A percentile compares a stretch with the other conserved stretches of the same genome.
Conservation (phyloP, 139 green algal genomes). For the Micractinium conductrix region DNA sequence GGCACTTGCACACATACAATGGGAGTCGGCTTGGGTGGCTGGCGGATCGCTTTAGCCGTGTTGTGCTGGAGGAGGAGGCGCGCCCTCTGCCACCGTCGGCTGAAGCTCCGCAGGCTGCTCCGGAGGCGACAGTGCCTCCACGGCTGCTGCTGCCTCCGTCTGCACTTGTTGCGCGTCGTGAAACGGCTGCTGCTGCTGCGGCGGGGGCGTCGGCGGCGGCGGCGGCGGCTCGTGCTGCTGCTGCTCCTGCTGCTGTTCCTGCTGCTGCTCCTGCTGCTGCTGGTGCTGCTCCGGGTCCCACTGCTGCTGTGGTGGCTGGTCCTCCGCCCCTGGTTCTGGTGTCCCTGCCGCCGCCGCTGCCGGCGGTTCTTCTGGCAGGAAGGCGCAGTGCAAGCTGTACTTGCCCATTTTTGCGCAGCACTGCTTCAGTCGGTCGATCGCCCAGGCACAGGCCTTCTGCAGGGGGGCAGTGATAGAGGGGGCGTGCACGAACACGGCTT, state of each 20-base stretch:
- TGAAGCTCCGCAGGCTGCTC: not conserved
- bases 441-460: slow-evolving; percentile 35
- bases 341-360: too few species aligned
- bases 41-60: too few species aligned
- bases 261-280: not conserved
- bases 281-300: not conserved
- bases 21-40: too few species aligned
- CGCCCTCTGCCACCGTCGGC: too few species aligned
- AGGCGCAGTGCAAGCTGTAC: slow-evolving; percentile 37
- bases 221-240: not conserved
- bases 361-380: not conserved
- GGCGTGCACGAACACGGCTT: not conserved
- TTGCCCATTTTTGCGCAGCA: slow-evolving; percentile 35
- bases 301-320: too few species aligned
- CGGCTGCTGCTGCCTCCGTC: not conserved
- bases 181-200: not conserved
- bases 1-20: too few species aligned
- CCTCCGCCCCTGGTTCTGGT: too few species aligned
- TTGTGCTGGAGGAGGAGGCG: too few species aligned
- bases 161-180: not conserved
- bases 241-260: not conserved
- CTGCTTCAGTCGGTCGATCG: slow-evolving; percentile 35
- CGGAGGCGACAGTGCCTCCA: too few species aligned
- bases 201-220: not conserved
- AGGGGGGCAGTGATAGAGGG: not conserved